Conservation (phyloP, 163 green algal genomes). For the Scenedesmus sp. region DNA sequence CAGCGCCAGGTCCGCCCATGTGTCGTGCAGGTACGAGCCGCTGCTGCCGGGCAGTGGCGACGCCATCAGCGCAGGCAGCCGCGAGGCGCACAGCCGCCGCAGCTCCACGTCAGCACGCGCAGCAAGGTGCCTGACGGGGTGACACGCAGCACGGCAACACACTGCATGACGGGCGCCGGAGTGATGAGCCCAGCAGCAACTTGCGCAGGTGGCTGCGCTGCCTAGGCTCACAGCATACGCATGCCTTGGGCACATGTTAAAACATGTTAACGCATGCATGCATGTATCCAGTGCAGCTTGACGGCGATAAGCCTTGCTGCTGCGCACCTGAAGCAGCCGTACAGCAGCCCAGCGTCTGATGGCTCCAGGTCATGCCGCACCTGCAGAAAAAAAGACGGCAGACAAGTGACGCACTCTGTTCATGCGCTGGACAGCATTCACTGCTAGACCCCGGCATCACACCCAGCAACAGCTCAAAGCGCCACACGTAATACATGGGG, state of each 20-base stretch:
- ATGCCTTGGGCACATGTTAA: too few species aligned
- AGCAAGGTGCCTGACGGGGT: slow-evolving; percentile 63
- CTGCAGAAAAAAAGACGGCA: slow-evolving; percentile 46
- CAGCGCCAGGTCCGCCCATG: slow-evolving; percentile 65
- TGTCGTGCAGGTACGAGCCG: slow-evolving; percentile 77
- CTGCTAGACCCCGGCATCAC: too few species aligned
- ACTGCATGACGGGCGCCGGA: neutral
- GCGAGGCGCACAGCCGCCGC: slow-evolving; percentile 62
- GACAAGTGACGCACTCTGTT: neutral
- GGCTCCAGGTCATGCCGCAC: slow-evolving; percentile 72
- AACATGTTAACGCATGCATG: too few species aligned
- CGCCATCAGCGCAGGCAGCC: slow-evolving; percentile 55
- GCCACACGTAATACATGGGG: too few species aligned
- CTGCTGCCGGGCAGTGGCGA: slow-evolving; percentile 45
- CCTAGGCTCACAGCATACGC: too few species aligned
- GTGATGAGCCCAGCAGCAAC: too few species aligned
- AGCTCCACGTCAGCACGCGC: slow-evolving; percentile 67
- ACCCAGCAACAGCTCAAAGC: too few species aligned
- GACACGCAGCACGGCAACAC: neutral
- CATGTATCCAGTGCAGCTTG: neutral
- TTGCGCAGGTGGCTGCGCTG: too few species aligned
- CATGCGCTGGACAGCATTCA: too few species aligned
- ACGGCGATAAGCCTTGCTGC: too few species aligned
- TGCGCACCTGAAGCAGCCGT: slow-evolving; percentile 66
- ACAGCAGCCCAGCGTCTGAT: slow-evolving; percentile 72